Conservation (phyloP, 208 protist genomes). For the Trypanosomatidae sp. region DNA sequence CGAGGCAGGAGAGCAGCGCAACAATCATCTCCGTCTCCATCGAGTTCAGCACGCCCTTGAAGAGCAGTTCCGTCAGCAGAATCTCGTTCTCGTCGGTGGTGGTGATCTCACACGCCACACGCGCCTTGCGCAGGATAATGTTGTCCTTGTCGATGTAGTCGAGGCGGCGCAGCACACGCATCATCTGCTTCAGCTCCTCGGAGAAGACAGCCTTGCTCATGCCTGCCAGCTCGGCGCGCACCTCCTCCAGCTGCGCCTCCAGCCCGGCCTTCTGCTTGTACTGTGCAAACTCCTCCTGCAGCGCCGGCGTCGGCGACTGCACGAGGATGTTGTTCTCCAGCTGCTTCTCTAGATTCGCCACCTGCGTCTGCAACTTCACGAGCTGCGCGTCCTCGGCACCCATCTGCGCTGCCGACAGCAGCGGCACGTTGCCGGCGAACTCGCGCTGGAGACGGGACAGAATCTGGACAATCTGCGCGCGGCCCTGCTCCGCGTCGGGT, state of each 20-base stretch:
- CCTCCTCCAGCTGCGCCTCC: constrained; percentile 59
- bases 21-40: constrained; percentile 96
- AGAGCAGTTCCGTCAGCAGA: constrained; percentile 98
- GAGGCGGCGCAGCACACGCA: constrained; percentile 95
- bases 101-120: constrained; percentile 98
- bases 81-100: constrained; percentile 98
- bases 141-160: constrained; percentile 97
- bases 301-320: constrained; percentile 56
- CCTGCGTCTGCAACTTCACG: constrained; percentile 72
- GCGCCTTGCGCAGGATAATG: constrained; percentile 97
- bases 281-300: constrained; percentile 56
- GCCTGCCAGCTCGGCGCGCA: constrained; percentile 83
- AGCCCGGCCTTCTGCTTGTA: constrained; percentile 77
- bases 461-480: constrained; percentile 76
- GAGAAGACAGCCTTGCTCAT: constrained; percentile 90
- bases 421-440: constrained; percentile 79
- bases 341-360: constrained; percentile 85
- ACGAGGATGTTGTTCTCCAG: constrained; percentile 67
- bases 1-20: constrained; percentile 95
- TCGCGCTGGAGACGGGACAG: constrained; percentile 75
- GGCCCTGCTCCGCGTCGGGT: constrained; percentile 72
- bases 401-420: constrained; percentile 97
- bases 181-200: constrained; percentile 96
- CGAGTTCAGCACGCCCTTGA: constrained; percentile 98
- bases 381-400: constrained; percentile 89